Evolutionary conservation across 371 early-diverging fungal species (phyloP), one percentile per base, ranked within the genome.

Genomic region (Mycotypha africana): DNA sequence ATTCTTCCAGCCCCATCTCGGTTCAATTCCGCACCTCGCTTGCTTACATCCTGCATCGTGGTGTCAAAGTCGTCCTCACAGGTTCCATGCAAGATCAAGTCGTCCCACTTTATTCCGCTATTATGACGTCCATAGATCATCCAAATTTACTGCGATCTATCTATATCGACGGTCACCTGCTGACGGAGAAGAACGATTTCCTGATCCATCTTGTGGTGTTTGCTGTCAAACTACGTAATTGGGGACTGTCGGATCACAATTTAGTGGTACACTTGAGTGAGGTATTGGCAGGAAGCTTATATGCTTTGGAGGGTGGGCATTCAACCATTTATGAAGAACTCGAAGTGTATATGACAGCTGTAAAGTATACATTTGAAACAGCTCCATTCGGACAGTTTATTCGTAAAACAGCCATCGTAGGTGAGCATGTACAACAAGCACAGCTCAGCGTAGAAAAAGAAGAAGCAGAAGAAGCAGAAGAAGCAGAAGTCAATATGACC

Each of bases 21-120:
- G 63, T 58, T 44, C 67, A 69, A 38, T 93, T 87, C 44, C 72
- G 76, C 24, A 70, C 77, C 1, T 86, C 91, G 0, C 67, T 93
- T 44, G 65, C 74, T n/a, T 67, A 61, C 11, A 66, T 92, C 1
- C 63, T 91, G 17, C 61, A 80, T 3, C 53, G 65, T 1, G 88
- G 89, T 2, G 79, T 90, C 14, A 77, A 86, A 26, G 55, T 86
- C 11, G 76, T 84, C 0, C 66, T 86, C 50, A 64, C 86, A 49
- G 79, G 87, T 16, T 76, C 85, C 8, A 62, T 93, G 88, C 91
- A 91, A 43, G 96, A 96, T 56, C 95, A 96, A 55, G 95, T 93
- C 0, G 95, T 94, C 0, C 95, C 95, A 38, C 70, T 94, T 16
- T 91, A 95, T 64, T 96, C 96, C 11, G 90, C 91, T 0, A 79